Evolutionary conservation across 371 early-diverging fungal species (phyloP), one percentile per base, ranked within the genome.

Genomic region (Mucor lusitanicus): DNA sequence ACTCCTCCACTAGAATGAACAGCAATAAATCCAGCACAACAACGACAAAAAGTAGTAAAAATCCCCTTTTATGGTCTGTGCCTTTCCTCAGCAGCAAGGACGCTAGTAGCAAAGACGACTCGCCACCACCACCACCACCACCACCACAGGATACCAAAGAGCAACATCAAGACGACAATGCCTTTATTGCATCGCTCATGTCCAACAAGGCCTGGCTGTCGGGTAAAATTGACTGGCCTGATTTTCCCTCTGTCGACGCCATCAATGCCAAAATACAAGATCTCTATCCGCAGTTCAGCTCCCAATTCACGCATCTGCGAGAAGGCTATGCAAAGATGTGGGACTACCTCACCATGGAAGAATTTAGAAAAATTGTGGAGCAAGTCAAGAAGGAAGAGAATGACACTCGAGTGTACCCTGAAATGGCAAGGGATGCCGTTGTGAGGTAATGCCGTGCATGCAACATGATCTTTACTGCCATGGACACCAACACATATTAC

Each of bases 271-370:
- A 73, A 23, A 57, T 77, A 11, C 19, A 60, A 1, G 57, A 69
- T 37, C 50, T 80, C 3, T 77, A 80, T 46, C 72, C 77, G 0
- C 56, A 67, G 8, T 71, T 80, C 23, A 42, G 68, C 3, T 21
- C 28, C 1, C 81, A 80, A 54, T 55, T 79, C 2, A 61, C 57
- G 1, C 61, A 63, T 15, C 44, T 80, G 21, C 62, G 56, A 25
- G 70, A 80, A 33, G 70, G 74, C 3, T 80, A 78, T 65, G 68
- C 62, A 7, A 63, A 57, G 7, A 54, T 80, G 25, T 77, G 81
- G 78, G 76, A 78, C 3, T 72, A 75, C 7, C 58, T 80, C 19
- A 72, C 72, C 12, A 69, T 78, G 67, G 81, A 80, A 32, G 81
- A 80, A 0, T 80, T 80, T 40, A 44, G 78, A 56, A 66, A 61